A percentile compares a stretch with the other conserved stretches of the same genome.
Conservation (phyloP, 768 basidiomycete species). For the Phanerodontia chrysosporium region DNA sequence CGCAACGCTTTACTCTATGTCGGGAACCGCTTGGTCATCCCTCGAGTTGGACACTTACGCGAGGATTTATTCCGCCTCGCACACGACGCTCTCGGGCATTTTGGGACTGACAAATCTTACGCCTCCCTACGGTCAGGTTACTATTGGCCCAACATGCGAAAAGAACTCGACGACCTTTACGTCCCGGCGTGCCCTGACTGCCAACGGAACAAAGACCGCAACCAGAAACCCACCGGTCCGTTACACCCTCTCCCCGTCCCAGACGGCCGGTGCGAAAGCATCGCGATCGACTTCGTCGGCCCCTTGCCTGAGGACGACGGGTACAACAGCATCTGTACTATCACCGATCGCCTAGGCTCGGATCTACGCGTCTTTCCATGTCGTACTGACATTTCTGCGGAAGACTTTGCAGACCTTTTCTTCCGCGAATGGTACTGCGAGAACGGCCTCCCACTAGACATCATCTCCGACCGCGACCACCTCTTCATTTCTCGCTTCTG, state of each 20-base stretch:
- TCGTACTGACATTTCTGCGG: conserved; percentile 7
- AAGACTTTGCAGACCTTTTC: conserved; percentile 18
- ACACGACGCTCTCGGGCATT: conserved; percentile 18
- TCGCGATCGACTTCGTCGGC: conserved; percentile 30
- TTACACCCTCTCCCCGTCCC: conserved; percentile 19
- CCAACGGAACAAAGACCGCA: conserved; percentile 30
- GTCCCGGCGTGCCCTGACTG: conserved; percentile 28
- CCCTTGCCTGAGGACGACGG: conserved; percentile 23
- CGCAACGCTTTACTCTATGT: conserved; percentile 16
- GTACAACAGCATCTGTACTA: conserved; percentile 22
- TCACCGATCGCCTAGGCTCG: conserved; percentile 16
- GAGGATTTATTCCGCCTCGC: conserved; percentile 13
- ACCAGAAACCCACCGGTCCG: conserved; percentile 19
- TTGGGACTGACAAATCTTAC: conserved; percentile 19
- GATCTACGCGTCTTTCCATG: conserved; percentile 12
- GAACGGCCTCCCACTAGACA: conserved; percentile 22
- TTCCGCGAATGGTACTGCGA: conserved; percentile 27
- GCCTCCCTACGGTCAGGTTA: conserved; percentile 4
- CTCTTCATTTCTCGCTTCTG: conserved; percentile 33
- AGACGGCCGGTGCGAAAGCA: conserved; percentile 12
- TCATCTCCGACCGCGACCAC: conserved; percentile 12
- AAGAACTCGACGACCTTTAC: conserved; percentile 25
- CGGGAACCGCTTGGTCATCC: conserved; percentile 18
- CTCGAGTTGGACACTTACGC: conserved; percentile 6
- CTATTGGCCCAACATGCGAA: conserved; percentile 28